These are phyloP conservation scores for Verruconis gallopava DNA, from an alignment of 2,329 filamentous ascomycete species.

Conservation along the genomic window DNA sequence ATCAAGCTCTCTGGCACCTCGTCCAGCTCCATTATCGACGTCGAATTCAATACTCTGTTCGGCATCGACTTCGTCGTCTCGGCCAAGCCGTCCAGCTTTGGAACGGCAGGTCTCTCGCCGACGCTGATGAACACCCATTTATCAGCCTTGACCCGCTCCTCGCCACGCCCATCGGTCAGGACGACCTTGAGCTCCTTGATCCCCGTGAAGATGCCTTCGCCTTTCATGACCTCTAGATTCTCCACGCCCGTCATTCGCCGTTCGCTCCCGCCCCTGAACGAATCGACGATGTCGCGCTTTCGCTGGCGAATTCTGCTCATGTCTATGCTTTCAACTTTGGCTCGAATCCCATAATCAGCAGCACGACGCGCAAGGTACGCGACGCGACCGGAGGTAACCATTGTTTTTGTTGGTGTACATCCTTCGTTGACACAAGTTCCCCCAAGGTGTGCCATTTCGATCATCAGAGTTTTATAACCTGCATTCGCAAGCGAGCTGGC, in stretches of 20 bases:
- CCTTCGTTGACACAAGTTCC: conserved; percentile 44
- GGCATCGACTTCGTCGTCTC: conserved; percentile 17
- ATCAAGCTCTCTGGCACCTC: conserved; percentile 36
- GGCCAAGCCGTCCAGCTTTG: conserved; percentile 27
- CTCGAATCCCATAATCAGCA: conserved; percentile 34
- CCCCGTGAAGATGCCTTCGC: conserved; percentile 32
- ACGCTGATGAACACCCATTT: conserved; percentile 34
- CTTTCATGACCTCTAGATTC: conserved; percentile 33
- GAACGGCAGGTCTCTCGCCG: conserved; percentile 31
- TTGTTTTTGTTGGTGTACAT: conserved; percentile 45
- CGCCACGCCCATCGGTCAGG: conserved; percentile 18
- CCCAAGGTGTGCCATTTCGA: conserved; percentile 38
- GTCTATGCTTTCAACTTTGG: conserved; percentile 26
- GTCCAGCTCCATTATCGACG: conserved; percentile 34
- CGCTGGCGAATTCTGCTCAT: conserved; percentile 39
- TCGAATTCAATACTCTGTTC: conserved; percentile 33
- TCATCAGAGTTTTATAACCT: conserved; percentile 32
- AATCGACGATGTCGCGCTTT: conserved; percentile 40
- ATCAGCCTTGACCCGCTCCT: conserved; percentile 22
- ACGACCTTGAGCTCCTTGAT: conserved; percentile 26
- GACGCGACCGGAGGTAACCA: conserved; percentile 40
- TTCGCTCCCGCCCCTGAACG: conserved; percentile 37
- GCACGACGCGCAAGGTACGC: conserved; percentile 34
- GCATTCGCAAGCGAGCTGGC: conserved; percentile 35
- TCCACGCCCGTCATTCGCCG: conserved; percentile 25